Conservation (phyloP, 192 early-diverging fungal genomes). For the Phycomyces nitens region DNA sequence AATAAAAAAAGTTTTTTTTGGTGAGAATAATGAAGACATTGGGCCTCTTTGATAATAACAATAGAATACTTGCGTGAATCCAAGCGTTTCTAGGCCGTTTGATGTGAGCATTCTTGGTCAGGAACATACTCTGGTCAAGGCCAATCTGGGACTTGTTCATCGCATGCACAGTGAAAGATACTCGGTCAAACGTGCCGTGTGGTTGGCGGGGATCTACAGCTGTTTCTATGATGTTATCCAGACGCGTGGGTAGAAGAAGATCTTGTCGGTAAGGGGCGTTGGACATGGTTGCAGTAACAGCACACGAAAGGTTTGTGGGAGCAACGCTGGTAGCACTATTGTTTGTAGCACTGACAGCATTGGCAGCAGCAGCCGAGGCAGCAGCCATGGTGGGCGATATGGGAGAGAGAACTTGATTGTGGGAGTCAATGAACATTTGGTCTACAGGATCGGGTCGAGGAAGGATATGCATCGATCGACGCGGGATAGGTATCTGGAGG, state of each 20-base stretch:
- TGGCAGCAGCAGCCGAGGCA: slow-evolving; percentile 23
- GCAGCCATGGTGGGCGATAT: slow-evolving; percentile 23
- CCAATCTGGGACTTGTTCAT: neutral
- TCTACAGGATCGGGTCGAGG: neutral
- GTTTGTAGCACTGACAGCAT: neutral
- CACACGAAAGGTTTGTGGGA: neutral
- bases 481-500: neutral
- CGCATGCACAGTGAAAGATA: neutral
- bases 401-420: neutral
- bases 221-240: too few relatives aligned
- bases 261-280: too few relatives aligned
- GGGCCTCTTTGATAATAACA: neutral
- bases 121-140: slow-evolving; percentile 28
- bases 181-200: neutral
- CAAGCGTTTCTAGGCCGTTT: slow-evolving; percentile 39
- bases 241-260: too few relatives aligned
- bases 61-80: slow-evolving; percentile 31
- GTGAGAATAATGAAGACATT: too few relatives aligned
- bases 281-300: slow-evolving; percentile 3
- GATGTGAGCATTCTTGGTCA: slow-evolving; percentile 39
- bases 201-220: neutral
- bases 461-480: neutral
- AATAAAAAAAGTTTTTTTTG: neutral
- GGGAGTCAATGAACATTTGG: neutral
- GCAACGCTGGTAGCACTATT: neutral